Percentiles rank a stretch among this genome's conserved stretches.
Evolutionary conservation across 106 monocot genomes (phyloP).

Genomic region (Dioscorea alata): DNA sequence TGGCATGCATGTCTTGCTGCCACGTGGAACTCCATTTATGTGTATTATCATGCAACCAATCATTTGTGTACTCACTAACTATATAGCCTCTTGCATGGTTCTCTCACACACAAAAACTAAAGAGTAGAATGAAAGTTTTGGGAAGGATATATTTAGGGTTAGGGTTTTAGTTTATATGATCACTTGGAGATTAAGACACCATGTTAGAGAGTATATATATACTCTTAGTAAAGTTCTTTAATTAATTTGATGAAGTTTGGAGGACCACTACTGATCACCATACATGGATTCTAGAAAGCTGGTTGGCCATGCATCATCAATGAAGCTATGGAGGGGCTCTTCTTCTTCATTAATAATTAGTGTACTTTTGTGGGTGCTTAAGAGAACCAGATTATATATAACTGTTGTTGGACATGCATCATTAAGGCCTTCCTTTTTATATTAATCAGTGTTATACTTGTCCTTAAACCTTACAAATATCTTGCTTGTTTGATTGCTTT

Average conservation of each 20-base stretch:
- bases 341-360: too few species aligned
- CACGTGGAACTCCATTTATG: neutral
- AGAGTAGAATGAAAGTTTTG: conserved; percentile 7
- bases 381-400: too few species aligned
- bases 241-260: too few species aligned
- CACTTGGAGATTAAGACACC: conserved; percentile 13
- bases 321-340: too few species aligned
- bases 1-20: neutral
- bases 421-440: neutral
- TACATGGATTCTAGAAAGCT: too few species aligned
- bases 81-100: conserved; percentile 1
- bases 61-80: neutral
- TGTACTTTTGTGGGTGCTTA: too few species aligned
- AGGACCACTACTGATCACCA: too few species aligned
- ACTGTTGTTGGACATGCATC: too few species aligned
- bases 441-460: neutral
- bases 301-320: too few species aligned
- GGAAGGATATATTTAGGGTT: neutral
- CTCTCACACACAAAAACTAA: neutral
- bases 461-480: neutral
- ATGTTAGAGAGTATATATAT: neutral
- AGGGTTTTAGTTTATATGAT: neutral
- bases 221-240: too few species aligned
- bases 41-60: conserved; percentile 3
- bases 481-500: neutral